Percentiles rank a stretch among this genome's conserved stretches.
Conservation (phyloP, 345 rosid genomes). For the Salix dunnii region DNA sequence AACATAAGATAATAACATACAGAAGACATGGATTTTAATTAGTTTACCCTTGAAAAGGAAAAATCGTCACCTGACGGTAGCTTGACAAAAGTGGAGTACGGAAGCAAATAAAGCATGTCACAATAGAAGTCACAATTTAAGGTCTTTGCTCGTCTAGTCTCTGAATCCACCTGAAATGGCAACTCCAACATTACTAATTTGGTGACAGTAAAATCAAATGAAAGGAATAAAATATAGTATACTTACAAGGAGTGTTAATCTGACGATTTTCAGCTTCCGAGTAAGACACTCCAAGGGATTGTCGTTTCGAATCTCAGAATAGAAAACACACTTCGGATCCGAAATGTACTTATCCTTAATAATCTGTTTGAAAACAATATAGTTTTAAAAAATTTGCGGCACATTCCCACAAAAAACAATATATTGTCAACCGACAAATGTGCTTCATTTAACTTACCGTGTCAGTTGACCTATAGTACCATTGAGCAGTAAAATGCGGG, state of each 20-base stretch:
- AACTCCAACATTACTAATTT: slow-evolving; percentile 4
- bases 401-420: no score
- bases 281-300: slow-evolving; percentile 53
- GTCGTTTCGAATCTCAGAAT: slow-evolving; percentile 49
- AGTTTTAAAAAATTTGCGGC: neutral
- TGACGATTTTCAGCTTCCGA: slow-evolving; percentile 40
- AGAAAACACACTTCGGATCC: slow-evolving; percentile 51
- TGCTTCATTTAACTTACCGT: slow-evolving; percentile 44
- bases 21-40: neutral
- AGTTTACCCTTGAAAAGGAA: neutral
- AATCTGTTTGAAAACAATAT: slow-evolving; percentile 29
- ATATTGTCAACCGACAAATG: neutral
- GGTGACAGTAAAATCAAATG: neutral
- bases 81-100: slow-evolving; percentile 47
- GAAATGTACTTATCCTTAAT: slow-evolving; percentile 30
- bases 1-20: neutral
- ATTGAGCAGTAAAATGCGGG: slow-evolving; percentile 54
- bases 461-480: slow-evolving; percentile 72
- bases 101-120: slow-evolving; percentile 50
- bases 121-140: slow-evolving; percentile 52
- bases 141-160: slow-evolving; percentile 22
- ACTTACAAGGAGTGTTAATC: slow-evolving; percentile 43
- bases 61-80: slow-evolving; percentile 32
- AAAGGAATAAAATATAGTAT: neutral
- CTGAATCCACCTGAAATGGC: slow-evolving; percentile 39